Percentiles rank a stretch among this genome's conserved stretches.
These are phyloP conservation scores for Debaryomyces coudertii DNA, from an alignment of 1,139 yeast species.

Conservation along the genomic window DNA sequence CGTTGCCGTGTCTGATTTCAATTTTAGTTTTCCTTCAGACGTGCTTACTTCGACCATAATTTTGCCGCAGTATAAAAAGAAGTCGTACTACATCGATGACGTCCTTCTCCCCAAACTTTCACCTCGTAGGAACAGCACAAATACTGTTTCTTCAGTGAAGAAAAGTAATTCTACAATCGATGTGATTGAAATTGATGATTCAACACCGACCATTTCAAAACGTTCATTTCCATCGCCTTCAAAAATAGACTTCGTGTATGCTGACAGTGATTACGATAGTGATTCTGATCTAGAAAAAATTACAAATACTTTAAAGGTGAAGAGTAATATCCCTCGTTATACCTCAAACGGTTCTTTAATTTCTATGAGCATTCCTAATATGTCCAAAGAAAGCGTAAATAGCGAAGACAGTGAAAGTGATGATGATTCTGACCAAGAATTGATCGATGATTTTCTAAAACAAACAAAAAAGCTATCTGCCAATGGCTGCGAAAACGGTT, in stretches of 20 bases:
- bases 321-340: background rate
- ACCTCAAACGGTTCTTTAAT: background rate
- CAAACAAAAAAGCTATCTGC: background rate
- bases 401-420: constrained; percentile 13
- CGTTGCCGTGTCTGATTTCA: constrained; percentile 41
- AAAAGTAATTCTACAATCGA: constrained; percentile 9
- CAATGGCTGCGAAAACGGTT: constrained; percentile 12
- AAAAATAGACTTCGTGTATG: background rate
- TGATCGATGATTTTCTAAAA: constrained; percentile 18
- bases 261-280: constrained; percentile 6
- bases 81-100: background rate
- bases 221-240: constrained; percentile 1
- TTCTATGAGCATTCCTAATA: background rate
- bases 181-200: background rate
- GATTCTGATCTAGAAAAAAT: constrained; percentile 10
- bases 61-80: constrained; percentile 16
- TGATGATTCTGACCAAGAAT: constrained; percentile 32
- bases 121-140: constrained; percentile 1
- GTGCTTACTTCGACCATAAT: constrained; percentile 41
- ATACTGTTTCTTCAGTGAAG: constrained; percentile 1
- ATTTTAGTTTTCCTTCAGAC: constrained; percentile 37
- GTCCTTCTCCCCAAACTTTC: background rate
- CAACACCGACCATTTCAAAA: background rate
- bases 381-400: background rate
- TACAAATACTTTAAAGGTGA: background rate